phyloP scores from a whole-genome alignment of 495 filamentous ascomycete species.

The Thozetella sp. region DNA sequence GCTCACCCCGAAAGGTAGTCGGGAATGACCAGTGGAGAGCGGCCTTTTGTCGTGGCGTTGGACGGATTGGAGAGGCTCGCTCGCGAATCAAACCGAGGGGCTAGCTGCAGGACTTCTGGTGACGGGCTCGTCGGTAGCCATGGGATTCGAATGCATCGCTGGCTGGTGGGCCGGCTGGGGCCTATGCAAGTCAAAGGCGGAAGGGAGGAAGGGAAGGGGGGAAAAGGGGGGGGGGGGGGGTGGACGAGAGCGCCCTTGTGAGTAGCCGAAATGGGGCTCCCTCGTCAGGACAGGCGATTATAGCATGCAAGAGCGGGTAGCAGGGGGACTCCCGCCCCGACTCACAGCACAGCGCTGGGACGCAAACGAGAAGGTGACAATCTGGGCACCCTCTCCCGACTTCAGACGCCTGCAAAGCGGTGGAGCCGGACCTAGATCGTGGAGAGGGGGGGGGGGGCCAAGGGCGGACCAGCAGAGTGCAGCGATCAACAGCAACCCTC shows the following conservation, averaged over 20 bases:
- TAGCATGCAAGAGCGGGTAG: slow-evolving; percentile 30
- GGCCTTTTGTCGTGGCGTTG: background rate
- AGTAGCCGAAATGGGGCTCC: background rate
- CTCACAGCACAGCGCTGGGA: background rate
- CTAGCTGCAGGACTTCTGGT: slow-evolving; percentile 4
- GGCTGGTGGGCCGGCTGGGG: too few species aligned
- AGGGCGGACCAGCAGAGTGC: background rate
- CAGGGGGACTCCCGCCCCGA: slow-evolving; percentile 22
- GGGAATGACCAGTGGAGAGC: background rate
- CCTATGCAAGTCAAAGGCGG: background rate
- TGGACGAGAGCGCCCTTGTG: background rate
- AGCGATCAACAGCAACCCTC: slow-evolving; percentile 1
- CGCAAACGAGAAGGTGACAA: slow-evolving; percentile 1
- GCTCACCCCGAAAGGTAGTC: background rate
- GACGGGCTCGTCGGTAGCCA: slow-evolving; percentile 3
- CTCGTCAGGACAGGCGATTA: background rate
- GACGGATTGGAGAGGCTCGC: background rate
- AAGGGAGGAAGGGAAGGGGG: background rate
- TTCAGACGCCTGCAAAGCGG: background rate
- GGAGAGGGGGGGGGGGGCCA: slow-evolving; percentile 6
- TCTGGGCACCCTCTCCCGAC: background rate
- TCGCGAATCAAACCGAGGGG: background rate
- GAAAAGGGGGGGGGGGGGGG: background rate
- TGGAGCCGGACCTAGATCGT: slow-evolving; percentile 6
- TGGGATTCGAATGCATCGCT: slow-evolving; percentile 7